These are phyloP conservation scores for Escallonia herrerae DNA, from an alignment of 129 eudicot species.

Conservation along the genomic window DNA sequence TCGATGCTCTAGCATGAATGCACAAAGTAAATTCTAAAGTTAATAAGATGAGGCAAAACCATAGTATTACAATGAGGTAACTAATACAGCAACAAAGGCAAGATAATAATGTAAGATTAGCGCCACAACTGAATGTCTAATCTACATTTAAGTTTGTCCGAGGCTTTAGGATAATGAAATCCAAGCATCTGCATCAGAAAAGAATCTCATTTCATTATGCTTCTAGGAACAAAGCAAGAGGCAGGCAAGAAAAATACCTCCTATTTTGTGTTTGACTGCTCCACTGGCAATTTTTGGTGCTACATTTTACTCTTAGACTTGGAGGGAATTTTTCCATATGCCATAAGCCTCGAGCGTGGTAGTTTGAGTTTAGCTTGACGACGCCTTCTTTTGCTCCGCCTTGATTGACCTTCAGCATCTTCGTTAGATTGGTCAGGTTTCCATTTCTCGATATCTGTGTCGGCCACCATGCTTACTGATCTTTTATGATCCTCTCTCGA, in stretches of 20 bases:
- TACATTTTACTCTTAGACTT: slow-evolving; percentile 49
- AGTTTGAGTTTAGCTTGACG: slow-evolving; percentile 37
- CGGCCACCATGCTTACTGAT: slow-evolving; percentile 11
- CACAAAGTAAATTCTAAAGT: too few relatives aligned
- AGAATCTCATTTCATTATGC: too few relatives aligned
- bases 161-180: too few relatives aligned
- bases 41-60: too few relatives aligned
- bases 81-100: too few relatives aligned
- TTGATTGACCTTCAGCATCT: slow-evolving; percentile 31
- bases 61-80: too few relatives aligned
- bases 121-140: too few relatives aligned
- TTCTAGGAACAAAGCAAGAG: too few relatives aligned
- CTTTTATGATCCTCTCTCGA: slow-evolving; percentile 4
- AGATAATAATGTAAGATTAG: too few relatives aligned
- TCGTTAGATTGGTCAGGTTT: slow-evolving; percentile 23
- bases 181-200: too few relatives aligned
- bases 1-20: too few relatives aligned
- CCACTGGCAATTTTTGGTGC: slow-evolving; percentile 6
- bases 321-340: slow-evolving; percentile 49
- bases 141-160: too few relatives aligned
- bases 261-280: background rate
- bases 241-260: background rate
- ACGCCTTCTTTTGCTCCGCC: slow-evolving; percentile 42
- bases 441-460: slow-evolving; percentile 20
- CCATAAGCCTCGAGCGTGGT: slow-evolving; percentile 45